Percentiles rank a stretch among this genome's conserved stretches.
Evolutionary conservation across 169 alveolate species (phyloP).

Genomic region (Plasmodium chabaudi): DNA sequence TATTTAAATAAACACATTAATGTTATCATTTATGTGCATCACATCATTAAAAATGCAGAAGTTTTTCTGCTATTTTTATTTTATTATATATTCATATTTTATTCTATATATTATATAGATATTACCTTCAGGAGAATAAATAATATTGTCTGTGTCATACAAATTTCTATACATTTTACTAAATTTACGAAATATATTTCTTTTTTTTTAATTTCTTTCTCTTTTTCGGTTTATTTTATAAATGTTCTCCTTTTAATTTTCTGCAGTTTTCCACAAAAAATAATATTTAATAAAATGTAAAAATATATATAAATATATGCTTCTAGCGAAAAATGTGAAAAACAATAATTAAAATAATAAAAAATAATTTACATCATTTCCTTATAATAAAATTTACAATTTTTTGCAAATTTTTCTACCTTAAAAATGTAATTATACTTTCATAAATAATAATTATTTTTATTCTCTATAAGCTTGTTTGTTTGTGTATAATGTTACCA

Average conservation of each 20-base stretch:
- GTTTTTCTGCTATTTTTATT: background rate
- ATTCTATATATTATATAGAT: slow-evolving; percentile 66
- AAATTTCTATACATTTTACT: slow-evolving; percentile 92
- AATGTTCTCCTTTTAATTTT: background rate
- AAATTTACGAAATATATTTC: background rate
- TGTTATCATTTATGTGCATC: background rate
- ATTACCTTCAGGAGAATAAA: slow-evolving; percentile 94
- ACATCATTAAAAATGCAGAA: background rate
- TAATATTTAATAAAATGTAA: background rate
- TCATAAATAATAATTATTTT: background rate
- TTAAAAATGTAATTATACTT: background rate
- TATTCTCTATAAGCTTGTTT: background rate
- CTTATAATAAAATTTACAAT: background rate
- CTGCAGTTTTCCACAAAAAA: background rate
- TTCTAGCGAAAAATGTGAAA: background rate
- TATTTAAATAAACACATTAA: background rate
- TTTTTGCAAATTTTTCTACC: slow-evolving; percentile 15
- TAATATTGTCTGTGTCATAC: slow-evolving; percentile 95
- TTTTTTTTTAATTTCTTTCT: background rate
- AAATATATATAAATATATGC: background rate
- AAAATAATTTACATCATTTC: background rate
- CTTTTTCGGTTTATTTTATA: background rate
- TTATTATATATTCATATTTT: background rate
- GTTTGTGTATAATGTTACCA: slow-evolving; percentile 1
- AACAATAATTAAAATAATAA: slow-evolving; percentile 3